Evolutionary conservation across 2,329 filamentous ascomycete species (phyloP).

Genomic region (Colletotrichum abscissum): DNA sequence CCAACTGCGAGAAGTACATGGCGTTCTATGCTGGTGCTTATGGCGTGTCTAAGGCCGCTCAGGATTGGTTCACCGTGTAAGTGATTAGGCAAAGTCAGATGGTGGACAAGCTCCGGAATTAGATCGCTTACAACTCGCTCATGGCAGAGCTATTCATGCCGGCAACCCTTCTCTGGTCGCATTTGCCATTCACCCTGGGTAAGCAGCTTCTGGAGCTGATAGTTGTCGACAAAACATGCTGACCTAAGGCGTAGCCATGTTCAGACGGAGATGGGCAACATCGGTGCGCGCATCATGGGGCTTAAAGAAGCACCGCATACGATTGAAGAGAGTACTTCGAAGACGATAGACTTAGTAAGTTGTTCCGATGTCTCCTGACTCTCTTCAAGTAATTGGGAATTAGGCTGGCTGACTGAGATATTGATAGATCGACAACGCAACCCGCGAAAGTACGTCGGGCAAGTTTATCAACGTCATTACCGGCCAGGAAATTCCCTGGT

Average conservation of each 20-base stretch:
- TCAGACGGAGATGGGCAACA: conserved; percentile 54
- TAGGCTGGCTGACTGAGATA: not conserved
- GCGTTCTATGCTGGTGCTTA: conserved; percentile 40
- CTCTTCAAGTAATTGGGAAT: not conserved
- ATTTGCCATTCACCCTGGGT: conserved; percentile 40
- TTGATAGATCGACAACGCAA: conserved; percentile 49
- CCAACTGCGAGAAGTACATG: conserved; percentile 32
- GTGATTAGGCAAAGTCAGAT: not conserved
- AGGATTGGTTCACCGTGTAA: conserved; percentile 44
- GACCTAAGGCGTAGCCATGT: conserved; percentile 43
- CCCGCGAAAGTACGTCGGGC: conserved; percentile 40
- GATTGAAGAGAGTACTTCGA: conserved; percentile 47
- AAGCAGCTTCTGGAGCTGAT: not conserved
- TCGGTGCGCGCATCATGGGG: conserved; percentile 44
- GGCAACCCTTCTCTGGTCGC: conserved; percentile 5
- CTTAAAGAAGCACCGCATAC: conserved; percentile 46
- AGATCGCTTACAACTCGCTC: not conserved
- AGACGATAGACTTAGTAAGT: conserved; percentile 40
- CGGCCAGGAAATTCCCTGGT: conserved; percentile 36
- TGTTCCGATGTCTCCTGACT: too few relatives aligned
- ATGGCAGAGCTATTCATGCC: not conserved
- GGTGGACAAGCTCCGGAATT: not conserved
- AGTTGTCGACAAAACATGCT: not conserved
- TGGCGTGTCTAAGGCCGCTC: conserved; percentile 44
- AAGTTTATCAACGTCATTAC: conserved; percentile 36